Evolutionary conservation across 805 yeast species (phyloP), one percentile per base, ranked within the genome.

Genomic region (Lachancea mirantina): DNA sequence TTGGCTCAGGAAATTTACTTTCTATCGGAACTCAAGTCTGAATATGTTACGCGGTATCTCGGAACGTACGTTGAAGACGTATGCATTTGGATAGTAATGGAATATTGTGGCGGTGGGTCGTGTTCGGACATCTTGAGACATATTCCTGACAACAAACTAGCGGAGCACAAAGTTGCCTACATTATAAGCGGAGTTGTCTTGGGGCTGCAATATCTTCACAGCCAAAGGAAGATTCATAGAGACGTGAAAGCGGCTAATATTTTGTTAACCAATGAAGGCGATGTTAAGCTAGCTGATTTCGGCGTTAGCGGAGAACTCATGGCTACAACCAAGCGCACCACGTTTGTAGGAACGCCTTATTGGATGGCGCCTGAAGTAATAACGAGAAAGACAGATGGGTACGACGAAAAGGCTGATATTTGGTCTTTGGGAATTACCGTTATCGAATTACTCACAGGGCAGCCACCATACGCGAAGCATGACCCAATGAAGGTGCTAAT

Each of bases 321-420:
- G 14, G 52, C 96, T 2, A 78, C 77, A 32, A 67, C 72, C 45
- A 59, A 74, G 36, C 65, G 75, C 39, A 68, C 72, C 35, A 84
- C 96, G 0, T 79, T 88, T 66, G 95, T 87, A 32, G 97, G 97
- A 1, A 87, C 96, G 0, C 96, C 96, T 9, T 84, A 75, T 57
- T 88, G 96, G 96, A 88, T 89, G 97, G 98, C 98, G 0, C 98
- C 98, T 0, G 98, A 92, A 55, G 82, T 89, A n/a, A 81, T 92
- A 26, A 55, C 65, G 13, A 41, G 44, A 26, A 47, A 45, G 37
- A 50, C 57, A 28, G 55, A 60, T 7, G 94, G 92, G 1, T 87
- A 92, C 55, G 71, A 83, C 50, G 82, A 78, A 41, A 83, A 81
- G 49, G 95, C 87, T 1, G 98, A 92, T 52, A 83, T 92, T 33